phyloP scores from a whole-genome alignment of 805 yeast genomes.

The Ogataea naganishii region DNA sequence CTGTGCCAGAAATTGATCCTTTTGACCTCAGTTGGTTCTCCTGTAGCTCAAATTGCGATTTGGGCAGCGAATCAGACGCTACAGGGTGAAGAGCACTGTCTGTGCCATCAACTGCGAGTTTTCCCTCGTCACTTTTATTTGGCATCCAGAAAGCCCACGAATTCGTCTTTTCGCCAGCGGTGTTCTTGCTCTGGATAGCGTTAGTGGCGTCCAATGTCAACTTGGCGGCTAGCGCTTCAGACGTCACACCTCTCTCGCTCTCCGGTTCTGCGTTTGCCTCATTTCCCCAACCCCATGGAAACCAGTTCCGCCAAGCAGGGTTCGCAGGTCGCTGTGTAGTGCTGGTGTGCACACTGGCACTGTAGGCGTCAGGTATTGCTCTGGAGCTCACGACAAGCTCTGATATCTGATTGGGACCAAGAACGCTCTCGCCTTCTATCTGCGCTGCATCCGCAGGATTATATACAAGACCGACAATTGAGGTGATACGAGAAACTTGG shows the following conservation, averaged over 20 bases:
- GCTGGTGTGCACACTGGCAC: too few relatives aligned
- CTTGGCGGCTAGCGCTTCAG: neutral
- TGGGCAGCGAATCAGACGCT: conserved; percentile 14
- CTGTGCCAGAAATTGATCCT: neutral
- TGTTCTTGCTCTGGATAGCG: conserved; percentile 13
- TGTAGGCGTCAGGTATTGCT: neutral
- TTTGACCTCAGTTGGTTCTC: conserved; percentile 10
- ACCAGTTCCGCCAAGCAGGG: too few relatives aligned
- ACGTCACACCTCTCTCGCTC: too few relatives aligned
- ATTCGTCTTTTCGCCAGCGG: conserved; percentile 10
- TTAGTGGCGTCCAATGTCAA: conserved; percentile 10
- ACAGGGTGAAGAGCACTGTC: conserved; percentile 19
- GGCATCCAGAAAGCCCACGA: conserved; percentile 21
- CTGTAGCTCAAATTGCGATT: conserved; percentile 18
- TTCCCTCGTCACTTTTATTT: conserved; percentile 9
- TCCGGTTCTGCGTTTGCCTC: too few relatives aligned
- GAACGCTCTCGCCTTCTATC: neutral
- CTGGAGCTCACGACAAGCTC: conserved; percentile 4
- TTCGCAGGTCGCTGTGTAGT: too few relatives aligned
- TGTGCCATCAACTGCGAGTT: conserved; percentile 22
- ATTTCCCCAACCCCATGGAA: conserved; percentile 12
- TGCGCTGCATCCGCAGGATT: neutral
- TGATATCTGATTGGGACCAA: conserved; percentile 6
- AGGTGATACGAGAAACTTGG: conserved; percentile 3
- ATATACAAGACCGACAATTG: conserved; percentile 5